Conservation (phyloP, 2,329 filamentous ascomycete species). For the Ophiostoma novo-ulmi region DNA sequence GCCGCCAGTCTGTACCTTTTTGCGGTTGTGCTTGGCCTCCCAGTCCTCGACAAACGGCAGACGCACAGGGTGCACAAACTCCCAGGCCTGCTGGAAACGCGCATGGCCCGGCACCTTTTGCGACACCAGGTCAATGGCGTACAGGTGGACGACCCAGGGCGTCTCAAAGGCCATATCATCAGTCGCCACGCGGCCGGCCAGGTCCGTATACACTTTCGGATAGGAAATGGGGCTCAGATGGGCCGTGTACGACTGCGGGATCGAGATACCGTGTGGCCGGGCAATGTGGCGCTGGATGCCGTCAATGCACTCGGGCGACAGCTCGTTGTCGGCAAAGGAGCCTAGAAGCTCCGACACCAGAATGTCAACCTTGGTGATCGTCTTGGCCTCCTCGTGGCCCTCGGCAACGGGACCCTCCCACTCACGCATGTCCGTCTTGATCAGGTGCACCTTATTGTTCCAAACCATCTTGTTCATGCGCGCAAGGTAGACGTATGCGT, state of each 20-base stretch:
- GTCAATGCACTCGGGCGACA: conserved; percentile 89
- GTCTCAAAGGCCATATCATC: conserved; percentile 77
- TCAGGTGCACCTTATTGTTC: conserved; percentile 72
- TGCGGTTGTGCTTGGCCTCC: conserved; percentile 47
- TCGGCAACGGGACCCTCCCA: conserved; percentile 74
- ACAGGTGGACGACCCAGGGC: conserved; percentile 90
- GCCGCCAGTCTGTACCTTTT: conserved; percentile 57
- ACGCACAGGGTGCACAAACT: conserved; percentile 72
- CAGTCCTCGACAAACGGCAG: conserved; percentile 34
- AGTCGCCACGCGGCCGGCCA: conserved; percentile 55
- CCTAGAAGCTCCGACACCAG: conserved; percentile 89
- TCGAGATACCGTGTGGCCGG: conserved; percentile 77
- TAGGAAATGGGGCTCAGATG: conserved; percentile 89
- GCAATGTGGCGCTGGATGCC: conserved; percentile 88
- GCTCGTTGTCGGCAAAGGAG: conserved; percentile 94
- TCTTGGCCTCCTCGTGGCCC: conserved; percentile 40
- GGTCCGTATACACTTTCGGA: conserved; percentile 77
- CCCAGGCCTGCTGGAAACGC: conserved; percentile 72
- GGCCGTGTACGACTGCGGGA: conserved; percentile 87
- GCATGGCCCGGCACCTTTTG: conserved; percentile 53
- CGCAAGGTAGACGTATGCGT: conserved; percentile 89
- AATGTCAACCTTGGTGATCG: conserved; percentile 74
- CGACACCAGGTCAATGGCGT: conserved; percentile 80
- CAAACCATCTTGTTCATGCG: conserved; percentile 80
- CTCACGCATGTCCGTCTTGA: conserved; percentile 94